Evolutionary conservation across 805 yeast species (phyloP).

Genomic region (Barnettozyma californica): DNA sequence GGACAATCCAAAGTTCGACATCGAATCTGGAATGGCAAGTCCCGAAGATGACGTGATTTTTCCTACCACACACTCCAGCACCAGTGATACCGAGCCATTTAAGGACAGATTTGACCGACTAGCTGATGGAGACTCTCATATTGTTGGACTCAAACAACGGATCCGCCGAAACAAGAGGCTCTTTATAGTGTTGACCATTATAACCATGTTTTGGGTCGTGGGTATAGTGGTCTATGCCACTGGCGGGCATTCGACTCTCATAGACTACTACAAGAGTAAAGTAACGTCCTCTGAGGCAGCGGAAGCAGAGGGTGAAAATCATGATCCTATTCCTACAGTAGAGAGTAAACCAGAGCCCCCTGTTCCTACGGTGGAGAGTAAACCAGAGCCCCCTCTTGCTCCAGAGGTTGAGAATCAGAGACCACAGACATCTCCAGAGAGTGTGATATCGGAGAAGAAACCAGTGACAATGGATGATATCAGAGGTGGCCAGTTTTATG

Average conservation of each 20-base stretch:
- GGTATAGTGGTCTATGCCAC: slow-evolving; percentile 14
- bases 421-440: slow-evolving; percentile 2
- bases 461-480: slow-evolving; percentile 19
- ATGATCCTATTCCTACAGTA: slow-evolving; percentile 3
- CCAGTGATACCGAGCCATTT: slow-evolving; percentile 7
- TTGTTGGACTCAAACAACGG: slow-evolving; percentile 7
- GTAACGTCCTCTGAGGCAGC: slow-evolving; percentile 9
- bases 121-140: not conserved
- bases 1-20: slow-evolving; percentile 12
- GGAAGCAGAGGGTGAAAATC: slow-evolving; percentile 8
- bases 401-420: not conserved
- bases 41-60: not conserved
- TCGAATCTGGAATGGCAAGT: slow-evolving; percentile 3
- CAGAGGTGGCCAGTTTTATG: slow-evolving; percentile 15
- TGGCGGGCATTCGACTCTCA: slow-evolving; percentile 12
- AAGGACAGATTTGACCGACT: slow-evolving; percentile 17
- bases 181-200: slow-evolving; percentile 6
- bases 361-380: slow-evolving; percentile 4
- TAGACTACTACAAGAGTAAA: slow-evolving; percentile 21
- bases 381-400: not conserved
- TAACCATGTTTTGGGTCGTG: slow-evolving; percentile 13
- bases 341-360: slow-evolving; percentile 4
- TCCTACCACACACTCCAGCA: slow-evolving; percentile 1
- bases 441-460: not conserved
- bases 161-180: slow-evolving; percentile 13